phyloP scores from a whole-genome alignment of 192 early-diverging fungal species.

The Coemansia sp. region DNA sequence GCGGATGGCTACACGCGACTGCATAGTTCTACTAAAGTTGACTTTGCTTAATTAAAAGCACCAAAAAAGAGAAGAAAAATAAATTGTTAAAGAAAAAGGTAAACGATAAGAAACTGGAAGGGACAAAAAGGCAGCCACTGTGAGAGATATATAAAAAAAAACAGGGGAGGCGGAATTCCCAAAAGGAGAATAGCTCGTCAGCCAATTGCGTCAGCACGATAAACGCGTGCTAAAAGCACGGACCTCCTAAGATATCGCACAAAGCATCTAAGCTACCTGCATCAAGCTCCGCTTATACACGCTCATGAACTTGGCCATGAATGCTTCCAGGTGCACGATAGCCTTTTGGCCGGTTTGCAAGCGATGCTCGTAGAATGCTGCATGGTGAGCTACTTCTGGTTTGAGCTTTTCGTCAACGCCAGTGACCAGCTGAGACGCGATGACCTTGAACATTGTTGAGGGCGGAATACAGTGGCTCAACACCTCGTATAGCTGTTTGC shows the following conservation, averaged over 20 bases:
- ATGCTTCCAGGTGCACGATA: slow-evolving; percentile 95
- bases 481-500: slow-evolving; percentile 81
- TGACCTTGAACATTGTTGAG: slow-evolving; percentile 72
- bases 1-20: slow-evolving; percentile 42
- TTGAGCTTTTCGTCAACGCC: slow-evolving; percentile 69
- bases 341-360: slow-evolving; percentile 82
- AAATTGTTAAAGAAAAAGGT: neutral
- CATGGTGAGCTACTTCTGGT: slow-evolving; percentile 63
- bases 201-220: slow-evolving; percentile 14
- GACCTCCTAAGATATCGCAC: neutral
- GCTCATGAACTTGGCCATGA: slow-evolving; percentile 88
- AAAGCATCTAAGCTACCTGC: slow-evolving; percentile 9
- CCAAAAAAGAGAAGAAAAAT: slow-evolving; percentile 4
- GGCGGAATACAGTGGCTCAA: slow-evolving; percentile 88
- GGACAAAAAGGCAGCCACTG: neutral
- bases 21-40: slow-evolving; percentile 17
- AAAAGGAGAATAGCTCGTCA: slow-evolving; percentile 1
- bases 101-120: neutral
- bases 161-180: neutral
- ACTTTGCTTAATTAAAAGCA: neutral
- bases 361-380: slow-evolving; percentile 89
- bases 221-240: slow-evolving; percentile 2
- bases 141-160: neutral
- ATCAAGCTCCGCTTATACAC: slow-evolving; percentile 77
- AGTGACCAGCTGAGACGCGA: slow-evolving; percentile 70